These are phyloP conservation scores for Emiliania huxleyi DNA, from an alignment of 78 protist genomes.

Conservation along the genomic window DNA sequence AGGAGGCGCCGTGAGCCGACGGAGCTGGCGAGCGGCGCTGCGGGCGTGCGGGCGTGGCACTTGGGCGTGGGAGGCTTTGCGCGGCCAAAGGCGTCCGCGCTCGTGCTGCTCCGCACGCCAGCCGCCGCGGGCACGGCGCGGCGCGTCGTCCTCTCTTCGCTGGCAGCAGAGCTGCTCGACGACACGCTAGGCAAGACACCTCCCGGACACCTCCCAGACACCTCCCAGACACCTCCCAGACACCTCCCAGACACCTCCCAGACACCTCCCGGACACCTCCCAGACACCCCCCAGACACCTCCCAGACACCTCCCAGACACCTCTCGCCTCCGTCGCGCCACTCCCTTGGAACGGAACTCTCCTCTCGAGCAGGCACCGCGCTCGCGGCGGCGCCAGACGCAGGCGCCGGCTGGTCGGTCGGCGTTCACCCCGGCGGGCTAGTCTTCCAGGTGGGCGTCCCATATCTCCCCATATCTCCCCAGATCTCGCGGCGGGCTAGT, in stretches of 20 bases:
- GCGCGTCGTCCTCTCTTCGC: background rate
- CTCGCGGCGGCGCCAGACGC: background rate
- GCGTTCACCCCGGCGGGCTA: background rate
- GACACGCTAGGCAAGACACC: background rate
- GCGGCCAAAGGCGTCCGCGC: background rate
- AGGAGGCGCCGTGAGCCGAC: background rate
- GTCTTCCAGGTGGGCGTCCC: no score
- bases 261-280: no score
- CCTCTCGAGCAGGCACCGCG: no score
- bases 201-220: no score
- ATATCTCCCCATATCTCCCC: no score
- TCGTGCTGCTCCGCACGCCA: background rate
- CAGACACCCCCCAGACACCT: no score
- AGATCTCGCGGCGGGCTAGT: no score
- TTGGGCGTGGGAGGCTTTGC: background rate
- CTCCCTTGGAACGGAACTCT: no score
- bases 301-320: no score
- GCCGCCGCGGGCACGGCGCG: background rate
- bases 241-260: no score
- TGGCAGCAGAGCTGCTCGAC: background rate
- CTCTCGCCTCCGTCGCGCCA: no score
- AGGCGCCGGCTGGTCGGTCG: background rate
- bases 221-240: no score
- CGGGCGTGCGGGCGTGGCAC: conserved; percentile 7
- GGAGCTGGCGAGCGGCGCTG: background rate